A percentile compares a stretch with the other conserved stretches of the same genome.
Conservation (phyloP, 2,329 filamentous ascomycete species). For the Ilyonectria destructans region DNA sequence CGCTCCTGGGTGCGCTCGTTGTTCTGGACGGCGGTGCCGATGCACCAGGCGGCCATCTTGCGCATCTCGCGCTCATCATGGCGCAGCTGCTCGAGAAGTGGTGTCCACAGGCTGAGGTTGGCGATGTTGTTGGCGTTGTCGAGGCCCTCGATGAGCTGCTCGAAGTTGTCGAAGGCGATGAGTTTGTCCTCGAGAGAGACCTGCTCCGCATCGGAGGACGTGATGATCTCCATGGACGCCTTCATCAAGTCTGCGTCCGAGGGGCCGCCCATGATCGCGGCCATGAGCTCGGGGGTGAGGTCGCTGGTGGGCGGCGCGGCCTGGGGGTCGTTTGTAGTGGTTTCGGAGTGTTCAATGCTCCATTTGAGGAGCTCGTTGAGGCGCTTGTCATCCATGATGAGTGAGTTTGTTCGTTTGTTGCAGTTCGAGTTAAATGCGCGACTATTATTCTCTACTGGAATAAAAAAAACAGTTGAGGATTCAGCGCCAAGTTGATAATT, state of each 20-base stretch:
- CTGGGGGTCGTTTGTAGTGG: constrained; percentile 48
- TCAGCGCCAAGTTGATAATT: not conserved
- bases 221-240: constrained; percentile 84
- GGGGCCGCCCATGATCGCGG: constrained; percentile 85
- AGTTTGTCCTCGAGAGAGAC: constrained; percentile 83
- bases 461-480: not conserved
- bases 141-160: constrained; percentile 91
- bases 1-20: constrained; percentile 89
- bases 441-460: not conserved
- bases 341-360: constrained; percentile 71
- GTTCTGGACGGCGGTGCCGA: constrained; percentile 96
- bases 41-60: constrained; percentile 92
- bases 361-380: constrained; percentile 87
- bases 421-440: constrained; percentile 13
- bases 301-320: constrained; percentile 55
- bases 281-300: constrained; percentile 80
- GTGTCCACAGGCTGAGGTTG: constrained; percentile 84
- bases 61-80: constrained; percentile 81
- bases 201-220: constrained; percentile 69
- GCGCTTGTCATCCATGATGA: constrained; percentile 66
- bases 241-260: constrained; percentile 95
- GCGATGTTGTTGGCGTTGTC: constrained; percentile 98
- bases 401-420: constrained; percentile 3
- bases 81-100: constrained; percentile 80
- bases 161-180: constrained; percentile 93